Percentiles rank a stretch among this genome's conserved stretches.
These are phyloP conservation scores for Luvunga scandens DNA, from an alignment of 345 rosid genomes.

Conservation along the genomic window DNA sequence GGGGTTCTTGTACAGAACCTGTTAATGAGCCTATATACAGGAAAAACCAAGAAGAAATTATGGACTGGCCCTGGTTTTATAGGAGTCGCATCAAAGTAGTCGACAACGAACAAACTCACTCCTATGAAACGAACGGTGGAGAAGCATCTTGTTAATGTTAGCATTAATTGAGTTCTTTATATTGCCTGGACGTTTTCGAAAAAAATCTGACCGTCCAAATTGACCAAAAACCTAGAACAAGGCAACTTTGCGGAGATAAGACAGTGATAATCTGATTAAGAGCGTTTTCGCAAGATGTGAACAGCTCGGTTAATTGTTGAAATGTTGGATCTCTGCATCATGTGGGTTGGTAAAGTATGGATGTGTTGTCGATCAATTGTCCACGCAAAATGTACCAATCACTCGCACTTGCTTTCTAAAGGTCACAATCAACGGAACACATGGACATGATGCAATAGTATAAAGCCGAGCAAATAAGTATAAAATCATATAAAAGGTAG, in stretches of 20 bases:
- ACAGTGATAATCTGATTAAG: neutral
- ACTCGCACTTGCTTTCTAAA: no score
- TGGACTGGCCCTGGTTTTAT: neutral
- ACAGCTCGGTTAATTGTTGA: no score
- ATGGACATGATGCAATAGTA: neutral
- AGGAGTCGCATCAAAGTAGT: neutral
- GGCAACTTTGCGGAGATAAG: neutral
- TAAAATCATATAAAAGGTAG: neutral
- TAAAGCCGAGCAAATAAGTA: neutral
- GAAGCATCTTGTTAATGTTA: neutral
- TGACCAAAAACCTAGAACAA: neutral
- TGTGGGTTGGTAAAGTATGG: no score
- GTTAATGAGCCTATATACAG: neutral
- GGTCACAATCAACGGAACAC: neutral
- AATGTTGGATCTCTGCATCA: no score
- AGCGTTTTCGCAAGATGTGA: no score
- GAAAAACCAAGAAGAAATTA: neutral
- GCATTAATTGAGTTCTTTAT: neutral
- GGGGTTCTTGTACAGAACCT: neutral
- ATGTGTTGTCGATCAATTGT: neutral
- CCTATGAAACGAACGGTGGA: neutral
- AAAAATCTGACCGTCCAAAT: neutral
- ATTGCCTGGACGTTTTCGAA: neutral
- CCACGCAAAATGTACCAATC: neutral
- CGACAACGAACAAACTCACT: neutral